Conservation (phyloP, 2,329 filamentous ascomycete genomes). For the Calonectria hawksworthii region DNA sequence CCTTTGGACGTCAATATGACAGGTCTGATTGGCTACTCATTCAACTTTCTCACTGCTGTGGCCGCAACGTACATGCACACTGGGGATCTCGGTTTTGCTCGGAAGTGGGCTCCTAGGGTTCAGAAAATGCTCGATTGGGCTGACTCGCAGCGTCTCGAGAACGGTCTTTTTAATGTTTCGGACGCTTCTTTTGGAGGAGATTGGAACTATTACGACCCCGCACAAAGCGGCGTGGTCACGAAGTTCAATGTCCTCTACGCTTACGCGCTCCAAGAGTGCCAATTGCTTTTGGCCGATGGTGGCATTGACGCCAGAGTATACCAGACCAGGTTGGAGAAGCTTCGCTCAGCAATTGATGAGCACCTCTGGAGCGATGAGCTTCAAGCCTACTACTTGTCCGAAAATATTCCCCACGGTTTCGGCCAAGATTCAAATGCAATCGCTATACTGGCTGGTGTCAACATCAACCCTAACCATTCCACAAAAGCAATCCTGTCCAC, state of each 20-base stretch:
- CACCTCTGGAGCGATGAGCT: constrained; percentile 38
- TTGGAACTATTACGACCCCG: constrained; percentile 53
- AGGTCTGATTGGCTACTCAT: constrained; percentile 52
- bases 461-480: not conserved
- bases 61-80: constrained; percentile 47
- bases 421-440: constrained; percentile 50
- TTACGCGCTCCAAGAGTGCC: constrained; percentile 46
- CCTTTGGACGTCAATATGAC: constrained; percentile 44
- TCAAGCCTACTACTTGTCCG: constrained; percentile 37
- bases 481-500: not conserved
- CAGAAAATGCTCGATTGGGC: constrained; percentile 53
- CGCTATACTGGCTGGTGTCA: constrained; percentile 49
- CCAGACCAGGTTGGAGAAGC: constrained; percentile 37
- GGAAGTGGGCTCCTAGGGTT: constrained; percentile 44
- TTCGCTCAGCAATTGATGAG: constrained; percentile 44
- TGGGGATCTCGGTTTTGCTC: constrained; percentile 45
- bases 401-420: constrained; percentile 35
- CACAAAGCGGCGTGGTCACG: constrained; percentile 45
- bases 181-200: constrained; percentile 48
- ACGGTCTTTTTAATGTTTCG: constrained; percentile 46
- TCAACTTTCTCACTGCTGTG: constrained; percentile 44
- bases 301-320: constrained; percentile 41
- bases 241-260: constrained; percentile 52
- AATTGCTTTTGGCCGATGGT: constrained; percentile 35
- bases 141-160: constrained; percentile 13